Evolutionary conservation across 2,329 filamentous ascomycete genomes (phyloP).

Genomic region (Calonectria crousiana): DNA sequence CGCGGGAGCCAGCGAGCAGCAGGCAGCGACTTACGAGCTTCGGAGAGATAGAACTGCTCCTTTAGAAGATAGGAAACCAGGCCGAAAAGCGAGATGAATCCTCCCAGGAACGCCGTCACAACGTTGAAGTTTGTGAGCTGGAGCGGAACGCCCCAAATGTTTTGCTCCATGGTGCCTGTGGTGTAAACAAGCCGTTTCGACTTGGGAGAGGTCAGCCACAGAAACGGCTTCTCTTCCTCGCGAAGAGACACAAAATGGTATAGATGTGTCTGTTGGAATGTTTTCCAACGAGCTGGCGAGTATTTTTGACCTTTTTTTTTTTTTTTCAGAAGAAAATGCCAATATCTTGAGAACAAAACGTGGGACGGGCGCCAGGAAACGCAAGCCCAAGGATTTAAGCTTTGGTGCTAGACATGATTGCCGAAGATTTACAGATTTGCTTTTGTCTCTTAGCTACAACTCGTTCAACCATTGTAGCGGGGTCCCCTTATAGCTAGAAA

Average conservation of each 20-base stretch:
- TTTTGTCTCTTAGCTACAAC: background rate
- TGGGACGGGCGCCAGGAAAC: background rate
- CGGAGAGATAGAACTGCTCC: constrained; percentile 90
- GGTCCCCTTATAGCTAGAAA: background rate
- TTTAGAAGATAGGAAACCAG: constrained; percentile 91
- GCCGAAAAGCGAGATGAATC: constrained; percentile 91
- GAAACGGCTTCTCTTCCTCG: background rate
- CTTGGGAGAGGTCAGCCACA: background rate
- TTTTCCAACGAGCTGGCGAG: background rate
- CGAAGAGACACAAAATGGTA: background rate
- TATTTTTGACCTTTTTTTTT: background rate
- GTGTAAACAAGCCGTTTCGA: background rate
- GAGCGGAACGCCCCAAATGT: constrained; percentile 57
- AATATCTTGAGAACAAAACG: background rate
- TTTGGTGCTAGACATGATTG: background rate
- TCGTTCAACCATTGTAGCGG: background rate
- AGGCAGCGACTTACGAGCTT: constrained; percentile 75
- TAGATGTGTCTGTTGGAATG: too few relatives aligned
- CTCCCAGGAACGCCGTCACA: constrained; percentile 82
- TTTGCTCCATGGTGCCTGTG: constrained; percentile 27
- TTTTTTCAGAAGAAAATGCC: background rate
- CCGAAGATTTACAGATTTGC: background rate
- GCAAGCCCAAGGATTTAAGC: background rate
- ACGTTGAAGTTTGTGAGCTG: constrained; percentile 85
- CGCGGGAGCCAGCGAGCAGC: background rate